These are phyloP conservation scores for Yamadazyma nakazawae DNA, from an alignment of 805 yeast species.

Conservation along the genomic window DNA sequence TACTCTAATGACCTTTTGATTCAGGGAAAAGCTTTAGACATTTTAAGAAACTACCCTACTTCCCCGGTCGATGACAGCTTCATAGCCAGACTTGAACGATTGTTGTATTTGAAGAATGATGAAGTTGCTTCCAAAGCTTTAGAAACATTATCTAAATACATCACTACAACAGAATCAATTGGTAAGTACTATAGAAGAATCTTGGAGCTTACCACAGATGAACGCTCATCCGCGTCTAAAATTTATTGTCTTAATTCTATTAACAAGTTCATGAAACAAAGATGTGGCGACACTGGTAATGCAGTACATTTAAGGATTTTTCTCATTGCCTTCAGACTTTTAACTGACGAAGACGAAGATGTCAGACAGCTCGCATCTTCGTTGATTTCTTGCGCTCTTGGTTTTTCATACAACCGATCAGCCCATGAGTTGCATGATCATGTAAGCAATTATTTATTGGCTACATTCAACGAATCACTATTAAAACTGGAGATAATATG, in stretches of 20 bases:
- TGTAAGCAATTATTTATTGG: neutral
- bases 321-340: neutral
- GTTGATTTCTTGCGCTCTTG: neutral
- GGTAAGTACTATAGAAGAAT: conserved; percentile 8
- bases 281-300: neutral
- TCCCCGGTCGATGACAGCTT: neutral
- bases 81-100: neutral
- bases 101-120: neutral
- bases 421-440: neutral
- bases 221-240: neutral
- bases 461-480: neutral
- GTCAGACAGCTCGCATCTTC: neutral
- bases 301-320: neutral
- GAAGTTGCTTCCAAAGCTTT: neutral
- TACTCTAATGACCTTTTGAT: neutral
- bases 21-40: neutral
- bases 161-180: neutral
- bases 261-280: neutral
- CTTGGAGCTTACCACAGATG: neutral
- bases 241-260: neutral
- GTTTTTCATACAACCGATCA: neutral
- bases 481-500: neutral
- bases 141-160: neutral
- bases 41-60: neutral
- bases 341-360: neutral